Percentiles rank a stretch among this genome's conserved stretches.
Evolutionary conservation across 106 monocot species (phyloP).

Genomic region (Dioscorea alata): DNA sequence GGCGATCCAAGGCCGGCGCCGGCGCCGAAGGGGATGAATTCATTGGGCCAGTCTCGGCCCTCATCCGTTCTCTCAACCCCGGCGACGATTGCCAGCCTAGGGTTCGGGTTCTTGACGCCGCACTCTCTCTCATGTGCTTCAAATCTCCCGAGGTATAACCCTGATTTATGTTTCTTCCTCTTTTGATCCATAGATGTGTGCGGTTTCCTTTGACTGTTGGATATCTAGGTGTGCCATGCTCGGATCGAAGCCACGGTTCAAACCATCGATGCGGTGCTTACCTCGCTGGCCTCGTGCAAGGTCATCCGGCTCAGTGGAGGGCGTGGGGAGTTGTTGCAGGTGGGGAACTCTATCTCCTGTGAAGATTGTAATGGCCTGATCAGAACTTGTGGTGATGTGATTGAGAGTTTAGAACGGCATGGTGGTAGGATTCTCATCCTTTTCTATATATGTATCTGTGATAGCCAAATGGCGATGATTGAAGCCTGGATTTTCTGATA

Average conservation of each 20-base stretch:
- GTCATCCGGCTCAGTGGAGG: constrained; percentile 8
- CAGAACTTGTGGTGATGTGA: constrained; percentile 27
- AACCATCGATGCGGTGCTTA: constrained; percentile 49
- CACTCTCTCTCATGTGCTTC: constrained; percentile 82
- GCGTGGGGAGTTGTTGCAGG: constrained; percentile 25
- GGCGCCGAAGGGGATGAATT: constrained; percentile 3
- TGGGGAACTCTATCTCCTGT: constrained; percentile 52
- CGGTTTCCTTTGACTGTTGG: neutral
- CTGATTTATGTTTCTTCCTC: neutral
- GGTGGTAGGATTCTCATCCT: constrained; percentile 14
- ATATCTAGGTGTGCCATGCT: constrained; percentile 26
- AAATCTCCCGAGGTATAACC: constrained; percentile 33
- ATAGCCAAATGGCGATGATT: neutral
- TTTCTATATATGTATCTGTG: neutral
- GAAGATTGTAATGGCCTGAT: constrained; percentile 41
- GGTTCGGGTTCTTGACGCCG: constrained; percentile 63
- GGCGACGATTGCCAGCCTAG: constrained; percentile 8
- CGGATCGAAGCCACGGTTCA: constrained; percentile 36
- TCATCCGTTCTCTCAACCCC: constrained; percentile 50
- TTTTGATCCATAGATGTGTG: neutral
- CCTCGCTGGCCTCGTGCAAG: constrained; percentile 39
- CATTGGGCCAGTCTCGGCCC: constrained; percentile 29
- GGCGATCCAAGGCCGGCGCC: neutral
- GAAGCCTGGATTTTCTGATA: too few relatives aligned
- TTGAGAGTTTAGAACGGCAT: constrained; percentile 37